Evolutionary conservation across 2,329 filamentous ascomycete species (phyloP).

Genomic region (Exophiala aquamarina): DNA sequence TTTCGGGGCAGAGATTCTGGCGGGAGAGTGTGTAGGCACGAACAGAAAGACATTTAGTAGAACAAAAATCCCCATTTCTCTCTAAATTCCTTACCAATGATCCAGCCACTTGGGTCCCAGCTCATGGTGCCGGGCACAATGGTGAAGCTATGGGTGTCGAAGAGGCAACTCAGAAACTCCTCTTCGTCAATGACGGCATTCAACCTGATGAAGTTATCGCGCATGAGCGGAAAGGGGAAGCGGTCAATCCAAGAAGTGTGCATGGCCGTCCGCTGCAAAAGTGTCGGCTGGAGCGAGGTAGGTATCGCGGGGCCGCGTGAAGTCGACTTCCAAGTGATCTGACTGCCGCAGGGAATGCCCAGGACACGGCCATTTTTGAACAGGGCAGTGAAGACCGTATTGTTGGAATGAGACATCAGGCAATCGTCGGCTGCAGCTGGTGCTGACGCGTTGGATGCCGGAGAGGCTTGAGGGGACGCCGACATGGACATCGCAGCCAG

Average conservation of each 20-base stretch:
- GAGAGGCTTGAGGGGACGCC: too few species aligned
- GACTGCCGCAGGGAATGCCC: constrained; percentile 30
- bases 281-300: constrained; percentile 34
- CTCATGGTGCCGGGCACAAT: constrained; percentile 31
- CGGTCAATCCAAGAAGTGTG: constrained; percentile 42
- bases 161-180: constrained; percentile 37
- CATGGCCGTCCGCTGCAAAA: constrained; percentile 32
- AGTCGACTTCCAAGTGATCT: constrained; percentile 28
- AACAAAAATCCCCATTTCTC: constrained; percentile 90
- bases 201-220: constrained; percentile 38
- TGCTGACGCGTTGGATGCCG: too few species aligned
- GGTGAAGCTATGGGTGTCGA: constrained; percentile 35
- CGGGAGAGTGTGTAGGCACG: too few species aligned
- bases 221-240: constrained; percentile 42
- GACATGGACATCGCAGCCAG: too few species aligned
- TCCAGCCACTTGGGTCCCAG: constrained; percentile 39
- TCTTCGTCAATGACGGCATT: constrained; percentile 36
- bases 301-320: constrained; percentile 22
- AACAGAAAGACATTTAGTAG: constrained; percentile 30
- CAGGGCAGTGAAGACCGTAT: constrained; percentile 30
- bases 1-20: too few species aligned
- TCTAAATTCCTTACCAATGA: constrained; percentile 66
- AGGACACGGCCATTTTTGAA: constrained; percentile 33
- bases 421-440: too few species aligned
- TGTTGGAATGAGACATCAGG: too few species aligned